Conservation (phyloP, 331 rosid genomes). For the Telfairia occidentalis region DNA sequence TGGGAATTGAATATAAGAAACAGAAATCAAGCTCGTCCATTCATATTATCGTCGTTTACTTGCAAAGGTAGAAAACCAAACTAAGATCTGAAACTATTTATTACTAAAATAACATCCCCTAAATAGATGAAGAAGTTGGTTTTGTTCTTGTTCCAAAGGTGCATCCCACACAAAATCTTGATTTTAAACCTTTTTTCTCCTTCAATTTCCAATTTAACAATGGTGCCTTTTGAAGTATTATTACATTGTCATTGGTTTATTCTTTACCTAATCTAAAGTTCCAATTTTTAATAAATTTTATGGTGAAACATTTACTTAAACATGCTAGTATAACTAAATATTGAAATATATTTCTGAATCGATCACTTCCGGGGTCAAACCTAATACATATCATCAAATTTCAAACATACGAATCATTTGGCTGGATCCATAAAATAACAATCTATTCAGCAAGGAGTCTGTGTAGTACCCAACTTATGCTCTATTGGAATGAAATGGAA, state of each 20-base stretch:
- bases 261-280: neutral
- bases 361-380: neutral
- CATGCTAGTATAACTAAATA: neutral
- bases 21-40: neutral
- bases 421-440: neutral
- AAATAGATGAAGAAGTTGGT: neutral
- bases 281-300: neutral
- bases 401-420: neutral
- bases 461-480: neutral
- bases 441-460: neutral
- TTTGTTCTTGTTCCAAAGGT: neutral
- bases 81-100: neutral
- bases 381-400: neutral
- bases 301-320: neutral
- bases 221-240: neutral
- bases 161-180: neutral
- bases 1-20: neutral
- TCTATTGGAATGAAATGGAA: neutral
- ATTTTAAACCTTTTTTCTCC: neutral
- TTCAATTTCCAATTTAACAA: neutral
- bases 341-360: neutral
- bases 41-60: neutral
- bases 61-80: neutral
- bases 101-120: neutral
- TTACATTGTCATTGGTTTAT: neutral